Evolutionary conservation across 345 rosid genomes (phyloP), one percentile per base, ranked within the genome.

Genomic region (Heritiera littoralis): DNA sequence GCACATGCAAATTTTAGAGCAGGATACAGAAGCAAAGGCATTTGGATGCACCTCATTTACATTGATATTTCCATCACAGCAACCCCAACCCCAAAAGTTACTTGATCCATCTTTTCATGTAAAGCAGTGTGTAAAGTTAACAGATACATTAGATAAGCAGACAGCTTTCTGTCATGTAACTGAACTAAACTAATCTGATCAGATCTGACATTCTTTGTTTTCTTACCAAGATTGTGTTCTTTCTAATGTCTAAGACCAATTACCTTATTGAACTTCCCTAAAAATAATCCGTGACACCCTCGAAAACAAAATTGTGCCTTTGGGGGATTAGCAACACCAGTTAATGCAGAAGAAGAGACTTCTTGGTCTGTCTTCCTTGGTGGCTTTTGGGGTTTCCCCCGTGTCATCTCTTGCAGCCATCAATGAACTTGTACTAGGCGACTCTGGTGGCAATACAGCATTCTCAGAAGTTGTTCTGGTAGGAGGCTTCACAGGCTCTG

Each of bases 341-440:
- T 80, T 87, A 79, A 91, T 93, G 86, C 89, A 93, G 89, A 90
- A 93, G 87, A 91, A 93, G 88, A 90, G 84, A 74, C 98, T 82
- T 83, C 86, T 87, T 0, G 86, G 84, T 77, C 86, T 75, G 70
- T 89, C 89, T 74, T 85, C 87, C 45, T 75, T 82, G 28, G 64
- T 64, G 20, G 84, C 55, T 32, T 87, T 80, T 0, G 90, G 85
- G 66, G 87, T 89, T 74, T 80, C 84, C 8, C 77, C 92, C 0
- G 86, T 77, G 65, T 80, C 83, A 32, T 90, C 97, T 84, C 92
- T 91, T 9, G 82, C 80, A 46, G 89, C 59, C 97, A 95, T 95
- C 67, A 95, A 84, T 3, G 99, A 90, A 59, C 97, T 91, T 10
- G 97, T 93, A 1, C 99, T 96, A 0, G 99, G 99, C 20, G 98